Conservation (phyloP, 257 asterid genomes). For the Cynanchum wilfordii region DNA sequence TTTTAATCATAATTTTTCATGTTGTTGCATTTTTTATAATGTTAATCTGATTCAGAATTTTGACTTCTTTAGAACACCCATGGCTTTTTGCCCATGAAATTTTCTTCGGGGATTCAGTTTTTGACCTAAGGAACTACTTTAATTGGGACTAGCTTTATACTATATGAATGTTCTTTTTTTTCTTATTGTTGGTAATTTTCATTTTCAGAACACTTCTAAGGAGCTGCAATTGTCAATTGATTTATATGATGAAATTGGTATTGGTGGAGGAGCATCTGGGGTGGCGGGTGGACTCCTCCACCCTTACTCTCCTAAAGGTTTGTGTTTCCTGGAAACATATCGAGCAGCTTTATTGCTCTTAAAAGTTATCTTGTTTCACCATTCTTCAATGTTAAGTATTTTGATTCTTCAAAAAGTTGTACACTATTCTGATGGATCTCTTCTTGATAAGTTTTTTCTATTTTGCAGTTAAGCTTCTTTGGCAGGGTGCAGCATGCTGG, state of each 20-base stretch:
- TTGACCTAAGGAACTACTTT: not conserved
- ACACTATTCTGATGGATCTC: not conserved
- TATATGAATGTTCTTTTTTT: not conserved
- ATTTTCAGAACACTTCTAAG: conserved; percentile 55
- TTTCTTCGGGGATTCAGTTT: not conserved
- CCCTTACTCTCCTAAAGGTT: conserved; percentile 96
- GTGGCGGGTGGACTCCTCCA: conserved; percentile 97
- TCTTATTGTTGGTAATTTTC: conserved; percentile 5
- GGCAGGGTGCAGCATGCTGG: conserved; percentile 93
- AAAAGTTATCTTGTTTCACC: not conserved
- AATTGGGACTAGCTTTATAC: not conserved
- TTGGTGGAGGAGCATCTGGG: conserved; percentile 99
- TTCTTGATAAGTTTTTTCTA: conserved; percentile 9
- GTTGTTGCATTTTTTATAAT: not conserved
- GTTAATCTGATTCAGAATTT: not conserved
- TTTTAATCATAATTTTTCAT: not conserved
- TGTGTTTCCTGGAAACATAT: not conserved
- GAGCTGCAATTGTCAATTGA: conserved; percentile 61
- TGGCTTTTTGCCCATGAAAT: not conserved
- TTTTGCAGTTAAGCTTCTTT: conserved; percentile 78
- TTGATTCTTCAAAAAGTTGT: not conserved
- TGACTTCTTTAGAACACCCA: not conserved
- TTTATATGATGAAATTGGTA: conserved; percentile 79
- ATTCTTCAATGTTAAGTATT: not conserved
- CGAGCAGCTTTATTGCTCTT: conserved; percentile 10